Base-by-base conservation (phyloP, 768 basidiomycete species). In the Hericium coralloides region DNA sequence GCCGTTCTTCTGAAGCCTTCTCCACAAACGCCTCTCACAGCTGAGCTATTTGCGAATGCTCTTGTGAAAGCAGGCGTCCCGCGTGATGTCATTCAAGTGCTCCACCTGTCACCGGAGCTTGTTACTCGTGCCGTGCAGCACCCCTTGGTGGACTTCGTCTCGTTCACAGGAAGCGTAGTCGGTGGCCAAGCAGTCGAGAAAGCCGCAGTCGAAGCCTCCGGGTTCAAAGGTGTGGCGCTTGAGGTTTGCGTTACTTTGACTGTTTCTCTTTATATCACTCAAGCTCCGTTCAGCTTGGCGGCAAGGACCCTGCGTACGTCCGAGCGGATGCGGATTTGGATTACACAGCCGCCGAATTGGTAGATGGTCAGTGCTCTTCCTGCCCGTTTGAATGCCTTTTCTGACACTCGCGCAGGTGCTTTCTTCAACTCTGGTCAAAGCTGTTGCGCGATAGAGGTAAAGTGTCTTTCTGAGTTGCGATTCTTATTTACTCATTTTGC, bases 351-450 rank as follows among this genome's bases (percentile, higher is more conserved):
- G 79, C 82, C 22, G 87, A 98, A 64, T 80, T 98, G 3, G 94
- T 94, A 2, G 97, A 99, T 70, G 95, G 94, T 87, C 56, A 51
- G 75, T 62, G 5, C 38, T 17, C 53, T 2, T n/a, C 38, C n/a
- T 17, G 18, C 31, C 48, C 47, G 31, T 45, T 9, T 2, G 3
- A n/a, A 47, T 43, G 17, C 2, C 49, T 61, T 55, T 45, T 50
- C 36, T 53, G 47, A 26, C 50, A 36, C 39, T 45, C 38, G 20
- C 41, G 1, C 63, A 92, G 90, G 92, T 38, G 87, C 92, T 4
- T 85, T 95, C 73, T 99, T 93, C 77, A 98, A 98, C 71, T 94
- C 95, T 15, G 97, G 97, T 1, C 97, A 99, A 72, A 95, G 92
- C 61, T 98, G 95, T 70, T 98, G 95, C 66, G 84, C 89, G 0